Conservation (phyloP, 306 rosid species). For the Comarum palustre region DNA sequence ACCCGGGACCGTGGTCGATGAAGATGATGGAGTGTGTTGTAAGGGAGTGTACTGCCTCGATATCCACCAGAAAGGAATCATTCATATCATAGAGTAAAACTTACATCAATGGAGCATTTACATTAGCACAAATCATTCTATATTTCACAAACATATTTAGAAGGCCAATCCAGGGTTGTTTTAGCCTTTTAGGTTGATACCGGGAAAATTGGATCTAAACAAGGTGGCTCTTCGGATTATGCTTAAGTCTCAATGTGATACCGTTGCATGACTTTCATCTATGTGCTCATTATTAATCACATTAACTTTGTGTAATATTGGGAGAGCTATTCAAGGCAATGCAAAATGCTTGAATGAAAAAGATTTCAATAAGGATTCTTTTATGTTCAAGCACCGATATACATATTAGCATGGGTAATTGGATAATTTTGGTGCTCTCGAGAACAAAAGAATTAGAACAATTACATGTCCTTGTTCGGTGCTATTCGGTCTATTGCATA, state of each 20-base stretch:
- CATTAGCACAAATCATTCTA: conserved; percentile 12
- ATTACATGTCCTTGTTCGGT: too few species aligned
- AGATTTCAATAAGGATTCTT: not conserved
- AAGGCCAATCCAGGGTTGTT: conserved; percentile 8
- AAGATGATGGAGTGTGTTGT: too few species aligned
- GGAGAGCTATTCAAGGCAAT: not conserved
- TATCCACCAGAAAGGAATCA: too few species aligned
- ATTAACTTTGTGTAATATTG: too few species aligned
- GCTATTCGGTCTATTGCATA: too few species aligned
- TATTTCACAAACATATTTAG: not conserved
- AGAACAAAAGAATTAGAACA: too few species aligned
- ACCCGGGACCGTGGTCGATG: too few species aligned
- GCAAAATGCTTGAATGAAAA: not conserved
- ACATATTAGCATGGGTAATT: too few species aligned
- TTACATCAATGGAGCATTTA: too few species aligned
- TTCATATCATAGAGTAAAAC: too few species aligned
- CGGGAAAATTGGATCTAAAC: not conserved
- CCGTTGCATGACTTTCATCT: not conserved
- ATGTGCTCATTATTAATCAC: not conserved
- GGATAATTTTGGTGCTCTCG: too few species aligned
- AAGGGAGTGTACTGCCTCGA: too few species aligned
- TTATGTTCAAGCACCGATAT: not conserved
- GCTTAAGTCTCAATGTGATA: not conserved
- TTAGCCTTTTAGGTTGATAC: conserved; percentile 3
- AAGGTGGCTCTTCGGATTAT: not conserved